A percentile compares a stretch with the other conserved stretches of the same genome.
Evolutionary conservation across 1,139 yeast species (phyloP).

Genomic region (Saccharomyces hybrid): DNA sequence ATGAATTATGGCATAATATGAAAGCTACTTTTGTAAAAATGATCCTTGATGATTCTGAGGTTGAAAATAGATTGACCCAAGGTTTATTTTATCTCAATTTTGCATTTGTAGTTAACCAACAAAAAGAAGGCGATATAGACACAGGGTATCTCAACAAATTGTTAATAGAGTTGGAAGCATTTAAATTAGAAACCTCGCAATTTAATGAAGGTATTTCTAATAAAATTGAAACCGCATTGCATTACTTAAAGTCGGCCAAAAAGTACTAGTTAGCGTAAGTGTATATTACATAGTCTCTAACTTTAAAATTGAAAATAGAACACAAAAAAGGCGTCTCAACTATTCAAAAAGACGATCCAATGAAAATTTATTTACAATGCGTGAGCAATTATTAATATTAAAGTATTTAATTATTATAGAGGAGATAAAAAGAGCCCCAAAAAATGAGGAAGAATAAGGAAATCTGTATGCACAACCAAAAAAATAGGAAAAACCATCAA

Average conservation of each 20-base stretch:
- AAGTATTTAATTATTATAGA: not conserved
- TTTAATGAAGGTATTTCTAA: conserved; percentile 12
- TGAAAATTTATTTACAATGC: not conserved
- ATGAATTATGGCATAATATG: not conserved
- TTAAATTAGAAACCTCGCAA: conserved; percentile 6
- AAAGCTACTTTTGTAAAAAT: not conserved
- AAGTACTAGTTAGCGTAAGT: not conserved
- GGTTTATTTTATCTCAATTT: conserved; percentile 7
- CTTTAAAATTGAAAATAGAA: not conserved
- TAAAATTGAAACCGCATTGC: conserved; percentile 8
- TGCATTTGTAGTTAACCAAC: conserved; percentile 1
- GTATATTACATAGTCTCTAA: not conserved
- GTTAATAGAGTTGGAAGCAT: conserved; percentile 4
- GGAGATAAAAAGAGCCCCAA: not conserved
- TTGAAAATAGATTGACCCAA: conserved; percentile 1
- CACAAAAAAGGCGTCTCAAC: not conserved
- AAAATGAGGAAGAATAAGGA: not conserved
- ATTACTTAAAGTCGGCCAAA: not conserved
- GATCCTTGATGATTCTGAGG: not conserved
- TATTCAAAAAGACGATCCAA: not conserved
- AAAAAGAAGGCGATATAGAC: not conserved
- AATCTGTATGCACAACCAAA: not conserved
- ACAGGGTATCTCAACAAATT: conserved; percentile 2
- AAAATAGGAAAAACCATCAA: not conserved
- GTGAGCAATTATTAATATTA: not conserved